Base-by-base conservation (phyloP, 2,329 filamentous ascomycete genomes). In the Neocucurbitaria cava region DNA sequence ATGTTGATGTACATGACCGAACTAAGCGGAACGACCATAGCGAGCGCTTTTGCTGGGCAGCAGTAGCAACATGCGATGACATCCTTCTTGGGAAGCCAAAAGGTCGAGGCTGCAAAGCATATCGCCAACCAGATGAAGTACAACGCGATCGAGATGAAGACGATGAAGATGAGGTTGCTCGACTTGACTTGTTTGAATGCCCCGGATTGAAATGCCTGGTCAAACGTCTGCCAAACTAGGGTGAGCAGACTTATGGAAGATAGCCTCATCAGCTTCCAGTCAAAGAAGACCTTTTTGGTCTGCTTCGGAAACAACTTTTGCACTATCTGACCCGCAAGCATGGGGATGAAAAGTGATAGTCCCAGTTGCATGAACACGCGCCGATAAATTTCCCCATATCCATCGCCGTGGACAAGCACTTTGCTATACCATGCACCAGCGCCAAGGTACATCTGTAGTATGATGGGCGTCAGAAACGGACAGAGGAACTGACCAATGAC, bases 41-140 rank as follows among this genome's bases (percentile, higher is more conserved):
- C 87, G 1, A 88, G 87, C 2, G 88, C 90, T 74, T 92, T 92
- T 13, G 88, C 88, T 0, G 89, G 87, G 23, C 86, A 87, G 64
- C 88, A 90, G 72, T 91, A 91, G 62, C 88, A 90, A 13, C 90
- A 84, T 0, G 89, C 87, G 45, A 91, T 83, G 0, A 88, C 84
- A 63, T 90, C 85, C 53, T 84, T 82, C 33, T 82, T 82, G 0
- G 82, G 76, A 69, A 89, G 79, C 64, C 81, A 85, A 31, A 80
- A 73, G 2, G 82, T 71, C 1, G 81, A 82, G 1, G 85, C 78
- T 33, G 77, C 78, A 59, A 85, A 85, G 56, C 87, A 89, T 10
- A 90, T 80, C 1, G 79, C 74, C 1, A 88, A 84, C 76, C 89
- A 90, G 28, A 90, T 61, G 21, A 82, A 64, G 64, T 87, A 89